Conservation (phyloP, 1,284 basidiomycete species). For the Xerocomus amazonicus region DNA sequence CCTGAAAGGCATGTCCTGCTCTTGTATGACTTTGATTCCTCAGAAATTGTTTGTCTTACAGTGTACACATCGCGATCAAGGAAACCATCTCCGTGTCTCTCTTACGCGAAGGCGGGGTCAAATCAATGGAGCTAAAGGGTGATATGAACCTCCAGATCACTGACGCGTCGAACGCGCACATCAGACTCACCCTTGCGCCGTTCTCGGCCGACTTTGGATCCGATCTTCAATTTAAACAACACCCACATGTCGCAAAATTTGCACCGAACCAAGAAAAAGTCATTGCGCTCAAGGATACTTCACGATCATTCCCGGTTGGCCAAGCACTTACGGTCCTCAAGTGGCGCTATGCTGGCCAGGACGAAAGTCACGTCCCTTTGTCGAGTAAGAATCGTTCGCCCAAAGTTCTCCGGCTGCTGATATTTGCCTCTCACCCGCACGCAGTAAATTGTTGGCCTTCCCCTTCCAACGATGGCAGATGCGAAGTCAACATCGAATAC, state of each 20-base stretch:
- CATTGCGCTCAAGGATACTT: constrained; percentile 82
- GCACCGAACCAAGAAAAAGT: constrained; percentile 61
- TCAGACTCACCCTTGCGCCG: constrained; percentile 68
- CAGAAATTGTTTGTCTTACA: constrained; percentile 32
- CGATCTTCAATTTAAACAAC: constrained; percentile 92
- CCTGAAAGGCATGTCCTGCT: constrained; percentile 61
- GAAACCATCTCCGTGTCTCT: constrained; percentile 82
- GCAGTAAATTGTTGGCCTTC: constrained; percentile 96
- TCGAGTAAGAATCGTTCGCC: constrained; percentile 59
- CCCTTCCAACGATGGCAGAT: constrained; percentile 83
- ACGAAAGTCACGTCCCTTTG: constrained; percentile 88
- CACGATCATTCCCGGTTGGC: constrained; percentile 82
- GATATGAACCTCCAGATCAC: constrained; percentile 90
- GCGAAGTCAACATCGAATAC: constrained; percentile 95
- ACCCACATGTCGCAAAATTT: constrained; percentile 92
- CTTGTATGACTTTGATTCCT: neutral
- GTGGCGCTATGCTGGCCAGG: constrained; percentile 89
- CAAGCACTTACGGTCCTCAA: constrained; percentile 87
- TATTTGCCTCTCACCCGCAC: neutral
- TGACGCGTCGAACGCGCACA: constrained; percentile 74
- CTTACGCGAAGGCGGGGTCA: constrained; percentile 86
- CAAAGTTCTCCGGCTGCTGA: neutral
- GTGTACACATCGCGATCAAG: constrained; percentile 83
- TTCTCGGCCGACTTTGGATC: constrained; percentile 61
- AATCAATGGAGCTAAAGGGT: constrained; percentile 88